Evolutionary conservation across 768 basidiomycete species (phyloP).

Genomic region (Hygrophorus pudorinus): DNA sequence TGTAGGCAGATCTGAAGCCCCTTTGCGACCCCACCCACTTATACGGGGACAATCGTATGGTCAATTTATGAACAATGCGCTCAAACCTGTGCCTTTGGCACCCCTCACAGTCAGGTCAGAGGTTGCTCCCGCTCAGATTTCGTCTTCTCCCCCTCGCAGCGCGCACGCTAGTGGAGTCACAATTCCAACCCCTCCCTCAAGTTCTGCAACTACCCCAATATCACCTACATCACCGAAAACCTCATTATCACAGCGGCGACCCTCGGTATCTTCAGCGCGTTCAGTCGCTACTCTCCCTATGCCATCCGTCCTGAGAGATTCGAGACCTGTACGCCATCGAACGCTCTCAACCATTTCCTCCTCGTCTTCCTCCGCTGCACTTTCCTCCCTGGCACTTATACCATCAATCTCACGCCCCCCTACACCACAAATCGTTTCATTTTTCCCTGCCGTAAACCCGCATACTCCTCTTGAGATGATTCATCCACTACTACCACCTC

Average conservation of each 20-base stretch:
- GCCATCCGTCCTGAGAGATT: conserved; percentile 19
- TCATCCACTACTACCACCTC: conserved; percentile 63
- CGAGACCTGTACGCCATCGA: conserved; percentile 28
- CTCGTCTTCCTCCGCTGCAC: conserved; percentile 43
- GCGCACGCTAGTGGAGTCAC: conserved; percentile 13
- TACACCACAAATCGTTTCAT: conserved; percentile 39
- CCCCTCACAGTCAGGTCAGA: conserved; percentile 55
- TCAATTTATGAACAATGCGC: conserved; percentile 29
- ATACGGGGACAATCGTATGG: conserved; percentile 68
- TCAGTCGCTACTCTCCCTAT: conserved; percentile 52
- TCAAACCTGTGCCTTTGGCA: conserved; percentile 43
- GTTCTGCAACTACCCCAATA: conserved; percentile 18
- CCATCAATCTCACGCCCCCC: conserved; percentile 37
- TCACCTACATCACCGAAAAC: conserved; percentile 30
- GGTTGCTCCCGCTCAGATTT: conserved; percentile 30
- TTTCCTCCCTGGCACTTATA: conserved; percentile 47
- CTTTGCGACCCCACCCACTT: conserved; percentile 63
- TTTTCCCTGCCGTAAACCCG: conserved; percentile 57
- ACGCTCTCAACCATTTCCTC: conserved; percentile 49
- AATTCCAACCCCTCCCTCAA: conserved; percentile 26
- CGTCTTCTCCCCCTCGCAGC: conserved; percentile 25
- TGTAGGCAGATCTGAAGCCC: conserved; percentile 21
- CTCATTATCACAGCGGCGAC: conserved; percentile 31
- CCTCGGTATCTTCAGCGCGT: conserved; percentile 48
- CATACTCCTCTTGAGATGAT: conserved; percentile 46